phyloP scores from a whole-genome alignment of 441 rosid genomes.

The Biscutella laevigata region DNA sequence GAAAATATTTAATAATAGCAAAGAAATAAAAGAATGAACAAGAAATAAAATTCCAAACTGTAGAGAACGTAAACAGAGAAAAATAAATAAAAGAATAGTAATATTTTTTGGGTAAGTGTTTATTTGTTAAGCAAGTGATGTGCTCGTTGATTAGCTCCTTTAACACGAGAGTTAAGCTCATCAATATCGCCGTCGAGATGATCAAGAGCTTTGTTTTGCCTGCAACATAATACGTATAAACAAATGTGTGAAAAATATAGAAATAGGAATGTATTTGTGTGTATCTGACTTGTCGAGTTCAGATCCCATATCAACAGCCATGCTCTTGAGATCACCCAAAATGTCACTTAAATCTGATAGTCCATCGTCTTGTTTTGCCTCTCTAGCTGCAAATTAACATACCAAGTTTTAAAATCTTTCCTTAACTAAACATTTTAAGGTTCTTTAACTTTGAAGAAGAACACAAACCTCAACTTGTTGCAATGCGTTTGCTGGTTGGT shows the following conservation, averaged over 20 bases:
- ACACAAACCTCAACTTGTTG: slow-evolving; percentile 56
- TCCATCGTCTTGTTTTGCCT: slow-evolving; percentile 55
- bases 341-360: slow-evolving; percentile 48
- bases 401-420: neutral
- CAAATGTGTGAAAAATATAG: neutral
- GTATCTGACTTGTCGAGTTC: slow-evolving; percentile 48
- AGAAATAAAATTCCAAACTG: neutral
- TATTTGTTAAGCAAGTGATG: slow-evolving; percentile 43
- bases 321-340: slow-evolving; percentile 59
- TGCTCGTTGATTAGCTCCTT: slow-evolving; percentile 63
- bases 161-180: slow-evolving; percentile 54
- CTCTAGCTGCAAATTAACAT: slow-evolving; percentile 37
- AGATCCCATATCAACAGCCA: slow-evolving; percentile 68
- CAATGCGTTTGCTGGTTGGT: slow-evolving; percentile 39
- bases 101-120: neutral
- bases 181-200: slow-evolving; percentile 47
- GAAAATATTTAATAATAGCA: neutral
- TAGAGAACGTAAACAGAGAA: neutral
- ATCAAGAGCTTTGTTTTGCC: slow-evolving; percentile 69
- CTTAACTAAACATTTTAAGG: neutral
- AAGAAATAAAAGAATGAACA: neutral
- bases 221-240: slow-evolving; percentile 13
- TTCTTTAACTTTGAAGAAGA: neutral
- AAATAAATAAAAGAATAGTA: neutral
- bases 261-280: neutral